phyloP scores from a whole-genome alignment of 345 rosid genomes.

The Gossypium turneri region DNA sequence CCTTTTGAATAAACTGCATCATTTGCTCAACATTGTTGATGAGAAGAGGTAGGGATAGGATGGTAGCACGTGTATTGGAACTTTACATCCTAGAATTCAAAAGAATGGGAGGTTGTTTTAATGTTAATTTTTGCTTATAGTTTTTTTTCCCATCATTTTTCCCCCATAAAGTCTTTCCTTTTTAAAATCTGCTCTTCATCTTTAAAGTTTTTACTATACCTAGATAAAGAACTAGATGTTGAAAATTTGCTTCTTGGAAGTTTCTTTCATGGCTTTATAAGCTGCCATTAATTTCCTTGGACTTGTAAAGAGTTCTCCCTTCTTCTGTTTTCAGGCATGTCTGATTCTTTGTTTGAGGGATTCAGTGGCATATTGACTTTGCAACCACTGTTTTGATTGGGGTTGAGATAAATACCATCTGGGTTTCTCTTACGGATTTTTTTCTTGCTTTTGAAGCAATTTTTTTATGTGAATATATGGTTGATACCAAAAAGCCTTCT shows the following conservation, averaged over 20 bases:
- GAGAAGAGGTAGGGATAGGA: not conserved
- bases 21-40: not conserved
- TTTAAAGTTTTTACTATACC: not conserved
- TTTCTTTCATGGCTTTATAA: slow-evolving; percentile 1
- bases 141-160: not conserved
- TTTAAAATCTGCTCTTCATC: not conserved
- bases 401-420: not conserved
- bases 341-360: not conserved
- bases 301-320: not conserved
- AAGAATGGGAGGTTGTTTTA: not conserved
- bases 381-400: not conserved
- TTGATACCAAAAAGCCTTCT: not conserved
- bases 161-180: not conserved
- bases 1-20: no score
- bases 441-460: not conserved
- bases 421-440: not conserved
- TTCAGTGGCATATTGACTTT: not conserved
- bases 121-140: not conserved
- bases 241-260: not conserved
- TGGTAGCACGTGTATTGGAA: not conserved
- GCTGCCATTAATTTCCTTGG: not conserved
- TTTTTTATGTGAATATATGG: not conserved
- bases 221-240: not conserved
- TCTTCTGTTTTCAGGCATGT: not conserved
- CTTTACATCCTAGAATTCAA: not conserved